Evolutionary conservation across 768 basidiomycete species (phyloP).

Genomic region (Lentinus brumalis): DNA sequence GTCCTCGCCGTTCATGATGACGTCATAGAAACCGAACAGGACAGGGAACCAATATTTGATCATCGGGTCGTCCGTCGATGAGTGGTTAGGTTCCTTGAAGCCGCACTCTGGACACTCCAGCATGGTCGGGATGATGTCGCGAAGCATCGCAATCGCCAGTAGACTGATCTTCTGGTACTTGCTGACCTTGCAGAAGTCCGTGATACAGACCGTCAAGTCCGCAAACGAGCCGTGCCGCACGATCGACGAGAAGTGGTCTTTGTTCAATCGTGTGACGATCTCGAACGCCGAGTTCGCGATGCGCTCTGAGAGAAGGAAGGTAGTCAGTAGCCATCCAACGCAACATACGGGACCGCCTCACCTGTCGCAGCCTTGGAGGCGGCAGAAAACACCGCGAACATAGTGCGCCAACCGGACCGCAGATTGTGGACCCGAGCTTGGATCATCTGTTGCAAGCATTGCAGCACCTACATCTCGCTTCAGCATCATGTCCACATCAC

Average conservation of each 20-base stretch:
- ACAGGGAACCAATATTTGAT: conserved; percentile 97
- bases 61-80: conserved; percentile 76
- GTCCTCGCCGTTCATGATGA: conserved; percentile 99
- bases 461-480: conserved; percentile 65
- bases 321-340: not conserved
- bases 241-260: conserved; percentile 87
- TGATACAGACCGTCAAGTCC: conserved; percentile 95
- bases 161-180: conserved; percentile 99
- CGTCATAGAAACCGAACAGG: conserved; percentile 97
- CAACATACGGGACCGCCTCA: conserved; percentile 33
- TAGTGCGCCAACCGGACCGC: conserved; percentile 98
- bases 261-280: conserved; percentile 89
- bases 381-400: conserved; percentile 98
- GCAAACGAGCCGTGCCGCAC: conserved; percentile 94
- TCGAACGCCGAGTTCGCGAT: conserved; percentile 95
- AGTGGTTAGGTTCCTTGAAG: conserved; percentile 37
- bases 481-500: not conserved
- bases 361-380: conserved; percentile 92
- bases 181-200: conserved; percentile 99
- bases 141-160: conserved; percentile 94
- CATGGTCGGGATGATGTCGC: conserved; percentile 92
- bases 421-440: conserved; percentile 93
- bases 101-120: conserved; percentile 74
- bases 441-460: conserved; percentile 99
- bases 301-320: conserved; percentile 57